Conservation (phyloP, 129 eudicot species). For the Saposhnikovia divaricata region DNA sequence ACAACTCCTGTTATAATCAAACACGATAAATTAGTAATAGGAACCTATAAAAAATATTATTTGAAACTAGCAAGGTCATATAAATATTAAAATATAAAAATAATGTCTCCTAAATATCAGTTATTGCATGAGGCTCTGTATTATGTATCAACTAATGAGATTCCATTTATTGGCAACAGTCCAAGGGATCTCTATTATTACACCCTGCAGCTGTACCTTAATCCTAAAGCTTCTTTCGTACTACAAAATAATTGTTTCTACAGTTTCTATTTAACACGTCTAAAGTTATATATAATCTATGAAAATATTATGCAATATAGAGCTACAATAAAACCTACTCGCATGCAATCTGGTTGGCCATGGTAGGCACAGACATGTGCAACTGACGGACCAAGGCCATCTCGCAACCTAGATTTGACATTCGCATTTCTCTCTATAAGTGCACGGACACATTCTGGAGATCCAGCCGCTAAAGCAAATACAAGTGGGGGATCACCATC, state of each 20-base stretch:
- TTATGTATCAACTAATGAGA: background rate
- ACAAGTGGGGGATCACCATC: constrained; percentile 99
- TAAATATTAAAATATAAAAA: background rate
- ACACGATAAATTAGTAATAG: background rate
- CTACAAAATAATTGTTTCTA: background rate
- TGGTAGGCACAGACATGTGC: constrained; percentile 99
- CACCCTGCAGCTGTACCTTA: background rate
- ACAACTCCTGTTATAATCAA: constrained; percentile 59
- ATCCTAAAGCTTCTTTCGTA: background rate
- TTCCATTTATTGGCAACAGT: constrained; percentile 1
- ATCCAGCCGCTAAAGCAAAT: constrained; percentile 97
- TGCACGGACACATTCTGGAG: constrained; percentile 95
- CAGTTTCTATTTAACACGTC: background rate
- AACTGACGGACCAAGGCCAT: constrained; percentile 93
- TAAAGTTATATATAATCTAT: background rate
- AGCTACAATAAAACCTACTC: constrained; percentile 42
- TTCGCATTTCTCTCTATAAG: constrained; percentile 83
- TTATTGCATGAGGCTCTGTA: background rate
- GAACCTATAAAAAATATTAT: background rate
- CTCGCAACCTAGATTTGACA: constrained; percentile 80
- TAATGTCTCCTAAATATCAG: background rate
- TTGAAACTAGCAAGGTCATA: background rate
- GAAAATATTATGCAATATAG: background rate
- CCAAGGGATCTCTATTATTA: too few species aligned
- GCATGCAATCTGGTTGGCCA: constrained; percentile 99